Evolutionary conservation across 2,329 filamentous ascomycete genomes (phyloP).

Genomic region (Neobulgaria alba): DNA sequence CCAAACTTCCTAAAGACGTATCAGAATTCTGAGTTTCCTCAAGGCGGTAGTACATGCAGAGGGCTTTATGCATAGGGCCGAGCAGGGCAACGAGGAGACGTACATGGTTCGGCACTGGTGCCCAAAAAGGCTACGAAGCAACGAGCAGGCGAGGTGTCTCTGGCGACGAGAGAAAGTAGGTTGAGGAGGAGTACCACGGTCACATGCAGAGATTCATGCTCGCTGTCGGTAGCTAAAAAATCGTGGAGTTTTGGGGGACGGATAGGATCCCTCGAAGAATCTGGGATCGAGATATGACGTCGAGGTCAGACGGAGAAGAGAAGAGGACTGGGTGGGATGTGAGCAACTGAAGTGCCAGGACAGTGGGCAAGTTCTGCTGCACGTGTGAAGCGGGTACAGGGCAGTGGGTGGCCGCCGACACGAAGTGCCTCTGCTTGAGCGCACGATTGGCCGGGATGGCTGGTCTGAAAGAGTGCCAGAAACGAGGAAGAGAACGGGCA

Average conservation of each 20-base stretch:
- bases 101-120: slow-evolving; percentile 27
- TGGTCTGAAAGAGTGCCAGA: not conserved
- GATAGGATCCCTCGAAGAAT: not conserved
- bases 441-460: not conserved
- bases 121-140: slow-evolving; percentile 21
- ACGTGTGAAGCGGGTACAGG: not conserved
- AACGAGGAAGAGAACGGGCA: not conserved
- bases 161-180: slow-evolving; percentile 9
- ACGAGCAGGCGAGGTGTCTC: slow-evolving; percentile 11
- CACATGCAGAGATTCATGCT: slow-evolving; percentile 20
- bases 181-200: slow-evolving; percentile 11
- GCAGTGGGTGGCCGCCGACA: not conserved
- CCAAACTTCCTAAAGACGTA: slow-evolving; percentile 79
- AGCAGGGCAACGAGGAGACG: slow-evolving; percentile 12
- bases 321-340: slow-evolving; percentile 2
- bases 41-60: not conserved
- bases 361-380: not conserved
- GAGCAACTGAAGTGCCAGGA: not conserved
- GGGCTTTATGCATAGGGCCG: slow-evolving; percentile 3
- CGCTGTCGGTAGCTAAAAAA: not conserved
- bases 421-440: not conserved
- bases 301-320: slow-evolving; percentile 4
- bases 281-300: slow-evolving; percentile 7
- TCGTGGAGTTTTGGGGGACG: not conserved
- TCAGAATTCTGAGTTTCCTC: slow-evolving; percentile 9